phyloP scores from a whole-genome alignment of 352 stramenopile genomes.

The Phytophthora rubi region DNA sequence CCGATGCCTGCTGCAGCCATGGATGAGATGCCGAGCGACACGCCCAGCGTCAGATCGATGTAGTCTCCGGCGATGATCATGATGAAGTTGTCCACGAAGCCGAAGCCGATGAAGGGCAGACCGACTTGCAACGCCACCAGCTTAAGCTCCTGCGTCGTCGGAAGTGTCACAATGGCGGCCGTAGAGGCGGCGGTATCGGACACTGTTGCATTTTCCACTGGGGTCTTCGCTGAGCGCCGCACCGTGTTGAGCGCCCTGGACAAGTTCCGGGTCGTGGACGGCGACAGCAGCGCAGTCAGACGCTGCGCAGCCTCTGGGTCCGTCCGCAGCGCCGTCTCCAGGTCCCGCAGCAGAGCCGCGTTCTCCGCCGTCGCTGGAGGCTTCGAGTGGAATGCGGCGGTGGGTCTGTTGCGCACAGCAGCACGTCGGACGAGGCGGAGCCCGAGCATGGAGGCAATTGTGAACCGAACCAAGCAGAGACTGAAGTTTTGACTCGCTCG shows the following conservation, averaged over 20 bases:
- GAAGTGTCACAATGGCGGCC: conserved; percentile 11
- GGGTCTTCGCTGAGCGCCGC: neutral
- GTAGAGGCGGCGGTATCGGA: conserved; percentile 5
- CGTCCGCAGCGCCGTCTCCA: conserved; percentile 44
- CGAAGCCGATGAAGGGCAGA: conserved; percentile 97
- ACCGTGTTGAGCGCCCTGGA: conserved; percentile 48
- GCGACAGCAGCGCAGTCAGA: conserved; percentile 51
- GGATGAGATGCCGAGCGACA: conserved; percentile 87
- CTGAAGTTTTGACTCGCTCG: conserved; percentile 13
- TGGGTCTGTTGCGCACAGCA: conserved; percentile 1
- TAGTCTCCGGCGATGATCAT: conserved; percentile 92
- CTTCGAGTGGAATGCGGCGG: conserved; percentile 33
- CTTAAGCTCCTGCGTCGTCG: conserved; percentile 66
- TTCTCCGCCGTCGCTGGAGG: conserved; percentile 38
- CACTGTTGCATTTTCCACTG: neutral
- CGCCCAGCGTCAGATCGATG: conserved; percentile 84
- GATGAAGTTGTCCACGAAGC: conserved; percentile 98
- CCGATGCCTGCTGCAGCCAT: conserved; percentile 87
- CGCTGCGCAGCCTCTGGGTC: conserved; percentile 40
- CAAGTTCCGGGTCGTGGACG: conserved; percentile 59
- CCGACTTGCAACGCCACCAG: conserved; percentile 69
- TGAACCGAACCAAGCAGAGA: neutral
- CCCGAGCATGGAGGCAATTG: conserved; percentile 13
- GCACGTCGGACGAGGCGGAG: conserved; percentile 11
- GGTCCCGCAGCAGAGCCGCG: conserved; percentile 44